Base-by-base conservation (phyloP, 1,139 yeast species). In the Diutina ranongensis region DNA sequence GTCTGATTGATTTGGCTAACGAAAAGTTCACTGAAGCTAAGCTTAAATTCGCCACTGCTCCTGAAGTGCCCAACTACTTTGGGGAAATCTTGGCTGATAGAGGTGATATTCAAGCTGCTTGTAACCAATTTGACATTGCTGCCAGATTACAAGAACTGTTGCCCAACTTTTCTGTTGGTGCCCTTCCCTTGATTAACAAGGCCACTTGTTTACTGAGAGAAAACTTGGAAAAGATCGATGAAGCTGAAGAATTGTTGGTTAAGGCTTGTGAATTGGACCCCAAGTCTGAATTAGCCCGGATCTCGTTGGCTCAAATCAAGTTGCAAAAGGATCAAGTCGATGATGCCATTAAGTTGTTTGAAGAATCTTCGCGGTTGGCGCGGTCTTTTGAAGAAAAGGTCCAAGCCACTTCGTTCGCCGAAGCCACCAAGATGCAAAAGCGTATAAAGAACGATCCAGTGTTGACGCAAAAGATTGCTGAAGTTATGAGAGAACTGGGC, bases 61-160 rank as follows among this genome's bases (percentile, higher is more conserved):
- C 97, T 47, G 97, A 87, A 64, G 85, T 88, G 55, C 95, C 94
- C 67, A 89, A 88, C 70, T 94, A 89, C 65, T 87, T 81, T 60
- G 98, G 97, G 59, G 98, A 92, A 68, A 83, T 92, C 46, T 73
- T 89, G 58, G 80, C 88, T 52, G 97, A 92, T 61, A 76, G 78
- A 57, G 83, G 84, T 56, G 85, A 84, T 54, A 68, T 76, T 49
- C 74, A 66, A 41, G 82, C 75, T 52, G 96, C 98, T 49, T 66
- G 78, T 50, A 78, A 79, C 61, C 92, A 88, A 69, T 92, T 88
- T 62, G 96, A 89, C 54, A 76, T 77, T 57, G 89, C 98, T 48
- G 81, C 82, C 48, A 80, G 86, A 62, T 72, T 92, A 59, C 97
- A 89, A 64, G 73, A 74, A 65, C 80, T 82, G 47, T 65, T 76